A percentile compares a stretch with the other conserved stretches of the same genome.
These are phyloP conservation scores for Orbilia brochopaga DNA, from an alignment of 2,329 filamentous ascomycete genomes.

Conservation along the genomic window DNA sequence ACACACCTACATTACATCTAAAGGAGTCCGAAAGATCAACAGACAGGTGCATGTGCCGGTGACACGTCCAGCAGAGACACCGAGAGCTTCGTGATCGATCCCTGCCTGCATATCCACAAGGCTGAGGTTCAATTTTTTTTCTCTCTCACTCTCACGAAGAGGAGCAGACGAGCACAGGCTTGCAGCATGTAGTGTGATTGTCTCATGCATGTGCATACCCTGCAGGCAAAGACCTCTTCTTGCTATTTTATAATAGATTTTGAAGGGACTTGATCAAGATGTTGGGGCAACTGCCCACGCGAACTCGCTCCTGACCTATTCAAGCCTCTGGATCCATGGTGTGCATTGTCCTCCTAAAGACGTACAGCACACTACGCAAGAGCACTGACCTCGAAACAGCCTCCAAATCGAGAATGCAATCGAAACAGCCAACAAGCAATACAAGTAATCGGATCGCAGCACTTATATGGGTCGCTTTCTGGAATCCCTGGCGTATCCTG, in stretches of 20 bases:
- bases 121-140: constrained; percentile 34
- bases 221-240: constrained; percentile 37
- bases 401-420: background rate
- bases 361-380: no score
- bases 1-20: constrained; percentile 4
- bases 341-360: no score
- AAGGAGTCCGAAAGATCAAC: background rate
- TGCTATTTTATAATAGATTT: constrained; percentile 6
- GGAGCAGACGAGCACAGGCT: constrained; percentile 23
- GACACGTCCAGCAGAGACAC: background rate
- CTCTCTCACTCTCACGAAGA: constrained; percentile 25
- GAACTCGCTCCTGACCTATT: no score
- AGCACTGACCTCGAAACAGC: no score
- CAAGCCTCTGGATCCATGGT: no score
- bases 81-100: background rate
- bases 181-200: constrained; percentile 49
- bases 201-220: constrained; percentile 29
- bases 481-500: no score
- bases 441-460: no score
- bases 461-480: no score
- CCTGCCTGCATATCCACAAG: constrained; percentile 49
- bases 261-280: background rate
- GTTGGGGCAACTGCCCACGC: background rate
- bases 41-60: background rate
- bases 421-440: background rate